Evolutionary conservation across 768 basidiomycete genomes (phyloP).

Genomic region (Collybiopsis luxurians): DNA sequence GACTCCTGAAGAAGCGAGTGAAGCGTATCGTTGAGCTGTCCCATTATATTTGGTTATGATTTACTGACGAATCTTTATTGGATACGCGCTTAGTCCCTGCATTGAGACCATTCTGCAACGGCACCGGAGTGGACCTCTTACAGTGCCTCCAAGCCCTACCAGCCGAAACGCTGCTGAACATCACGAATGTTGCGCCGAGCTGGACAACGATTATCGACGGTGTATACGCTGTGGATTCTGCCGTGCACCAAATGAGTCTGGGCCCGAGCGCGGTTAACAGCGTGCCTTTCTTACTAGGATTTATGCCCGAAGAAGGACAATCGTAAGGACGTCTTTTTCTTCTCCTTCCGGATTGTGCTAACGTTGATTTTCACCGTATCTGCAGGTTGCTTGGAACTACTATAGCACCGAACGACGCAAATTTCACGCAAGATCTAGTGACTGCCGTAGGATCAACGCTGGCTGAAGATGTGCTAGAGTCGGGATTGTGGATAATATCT

Average conservation of each 20-base stretch:
- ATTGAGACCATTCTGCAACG: constrained; percentile 8
- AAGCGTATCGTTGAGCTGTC: no score
- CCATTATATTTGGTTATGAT: no score
- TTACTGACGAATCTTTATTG: no score
- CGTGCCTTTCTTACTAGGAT: constrained; percentile 14
- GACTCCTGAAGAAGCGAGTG: neutral
- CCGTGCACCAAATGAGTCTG: constrained; percentile 11
- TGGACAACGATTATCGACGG: constrained; percentile 14
- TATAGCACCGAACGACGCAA: constrained; percentile 13
- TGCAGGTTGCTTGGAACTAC: constrained; percentile 9
- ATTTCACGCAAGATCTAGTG: constrained; percentile 8
- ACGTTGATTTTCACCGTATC: no score
- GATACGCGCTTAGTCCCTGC: neutral
- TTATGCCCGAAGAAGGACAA: constrained; percentile 19
- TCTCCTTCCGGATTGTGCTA: neutral
- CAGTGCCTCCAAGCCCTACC: constrained; percentile 15
- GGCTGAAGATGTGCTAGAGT: constrained; percentile 8
- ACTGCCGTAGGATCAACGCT: constrained; percentile 4
- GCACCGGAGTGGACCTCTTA: constrained; percentile 10
- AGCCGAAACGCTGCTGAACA: constrained; percentile 13
- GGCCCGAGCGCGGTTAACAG: constrained; percentile 14
- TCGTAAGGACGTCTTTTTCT: constrained; percentile 15
- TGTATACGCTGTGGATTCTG: constrained; percentile 10
- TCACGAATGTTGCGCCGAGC: constrained; percentile 9
- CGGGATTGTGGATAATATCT: constrained; percentile 13